Evolutionary conservation across 306 rosid species (phyloP).

Genomic region (Glycine latifolia): DNA sequence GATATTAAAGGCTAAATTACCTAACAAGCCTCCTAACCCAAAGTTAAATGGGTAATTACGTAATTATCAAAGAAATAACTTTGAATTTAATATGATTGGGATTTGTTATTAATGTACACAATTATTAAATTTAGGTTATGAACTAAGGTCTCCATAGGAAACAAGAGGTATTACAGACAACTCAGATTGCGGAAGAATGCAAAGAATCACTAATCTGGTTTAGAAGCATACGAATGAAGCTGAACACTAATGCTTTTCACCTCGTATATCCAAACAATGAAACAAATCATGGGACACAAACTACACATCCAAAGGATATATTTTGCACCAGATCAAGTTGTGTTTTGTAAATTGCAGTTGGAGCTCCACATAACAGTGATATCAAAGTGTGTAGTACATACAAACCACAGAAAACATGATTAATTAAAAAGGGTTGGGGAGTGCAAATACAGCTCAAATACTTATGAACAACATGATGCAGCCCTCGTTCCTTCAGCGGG

Average conservation of each 20-base stretch:
- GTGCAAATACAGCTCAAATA: conserved; percentile 20
- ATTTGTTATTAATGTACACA: not conserved
- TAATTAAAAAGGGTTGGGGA: conserved; percentile 28
- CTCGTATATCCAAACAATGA: conserved; percentile 21
- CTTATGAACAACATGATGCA: conserved; percentile 66
- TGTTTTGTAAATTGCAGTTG: conserved; percentile 43
- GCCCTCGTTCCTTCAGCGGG: conserved; percentile 63
- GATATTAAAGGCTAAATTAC: not conserved
- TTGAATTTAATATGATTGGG: not conserved
- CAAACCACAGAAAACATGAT: conserved; percentile 50
- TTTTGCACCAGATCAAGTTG: conserved; percentile 42
- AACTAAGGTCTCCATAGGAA: not conserved
- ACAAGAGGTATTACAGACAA: not conserved
- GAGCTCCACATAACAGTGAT: conserved; percentile 46
- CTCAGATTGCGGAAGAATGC: not conserved
- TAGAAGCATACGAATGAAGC: not conserved
- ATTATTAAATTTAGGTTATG: not conserved
- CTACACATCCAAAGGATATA: conserved; percentile 36
- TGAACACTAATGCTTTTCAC: not conserved
- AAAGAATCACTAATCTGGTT: not conserved
- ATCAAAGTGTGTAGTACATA: conserved; percentile 44
- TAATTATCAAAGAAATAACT: not conserved
- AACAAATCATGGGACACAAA: conserved; percentile 19
- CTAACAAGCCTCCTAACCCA: not conserved
- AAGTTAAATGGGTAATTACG: not conserved